A percentile compares a stretch with the other conserved stretches of the same genome.
Evolutionary conservation across 2,329 filamentous ascomycete genomes (phyloP).

Genomic region (Claviceps arundinis): DNA sequence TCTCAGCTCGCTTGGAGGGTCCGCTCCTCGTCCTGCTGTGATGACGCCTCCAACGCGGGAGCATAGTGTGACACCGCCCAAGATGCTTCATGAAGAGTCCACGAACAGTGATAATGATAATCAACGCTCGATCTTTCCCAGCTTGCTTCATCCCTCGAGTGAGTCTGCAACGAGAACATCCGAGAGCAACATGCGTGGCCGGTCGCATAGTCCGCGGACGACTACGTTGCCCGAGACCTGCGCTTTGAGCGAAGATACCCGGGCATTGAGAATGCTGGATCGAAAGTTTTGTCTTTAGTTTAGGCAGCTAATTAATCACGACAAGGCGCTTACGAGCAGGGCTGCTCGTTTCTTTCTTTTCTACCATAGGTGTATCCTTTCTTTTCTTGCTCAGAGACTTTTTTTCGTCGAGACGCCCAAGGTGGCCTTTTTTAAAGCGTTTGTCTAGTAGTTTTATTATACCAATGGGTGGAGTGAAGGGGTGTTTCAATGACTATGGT

Average conservation of each 20-base stretch:
- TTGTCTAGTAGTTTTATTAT: no score
- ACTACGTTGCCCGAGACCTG: conserved; percentile 17
- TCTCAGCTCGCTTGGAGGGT: conserved; percentile 15
- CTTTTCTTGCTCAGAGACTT: no score
- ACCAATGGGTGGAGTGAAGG: no score
- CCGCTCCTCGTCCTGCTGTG: conserved; percentile 15
- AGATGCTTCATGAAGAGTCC: conserved; percentile 24
- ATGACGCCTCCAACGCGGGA: conserved; percentile 31
- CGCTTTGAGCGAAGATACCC: conserved; percentile 48
- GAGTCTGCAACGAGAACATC: conserved; percentile 33
- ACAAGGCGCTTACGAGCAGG: not conserved
- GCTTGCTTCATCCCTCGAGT: conserved; percentile 38
- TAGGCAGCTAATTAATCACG: not conserved
- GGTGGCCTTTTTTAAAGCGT: no score
- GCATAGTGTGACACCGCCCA: conserved; percentile 35
- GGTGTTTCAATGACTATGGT: no score
- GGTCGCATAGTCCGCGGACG: conserved; percentile 23
- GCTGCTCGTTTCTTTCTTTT: not conserved
- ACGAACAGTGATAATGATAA: conserved; percentile 9
- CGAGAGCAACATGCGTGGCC: conserved; percentile 26
- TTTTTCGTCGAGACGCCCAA: no score
- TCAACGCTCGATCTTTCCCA: conserved; percentile 34
- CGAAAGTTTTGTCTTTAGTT: conserved; percentile 30
- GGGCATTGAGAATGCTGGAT: conserved; percentile 54
- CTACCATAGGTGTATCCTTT: not conserved